Percentiles rank a stretch among this genome's conserved stretches.
These are phyloP conservation scores for Notholithocarpus densiflorus DNA, from an alignment of 306 rosid species.

Conservation along the genomic window DNA sequence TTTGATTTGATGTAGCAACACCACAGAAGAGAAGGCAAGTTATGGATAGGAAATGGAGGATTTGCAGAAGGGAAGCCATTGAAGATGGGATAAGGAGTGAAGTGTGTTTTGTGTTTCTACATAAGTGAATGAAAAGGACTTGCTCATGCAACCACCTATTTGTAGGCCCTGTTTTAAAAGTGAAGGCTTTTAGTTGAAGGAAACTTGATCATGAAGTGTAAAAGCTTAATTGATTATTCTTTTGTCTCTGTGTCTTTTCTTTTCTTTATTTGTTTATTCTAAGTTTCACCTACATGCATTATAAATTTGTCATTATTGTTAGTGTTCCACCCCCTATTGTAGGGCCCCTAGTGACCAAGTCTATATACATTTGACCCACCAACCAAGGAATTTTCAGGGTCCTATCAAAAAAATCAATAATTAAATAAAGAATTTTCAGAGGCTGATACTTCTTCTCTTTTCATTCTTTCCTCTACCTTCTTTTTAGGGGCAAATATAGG, in stretches of 20 bases:
- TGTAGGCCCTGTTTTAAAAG: slow-evolving; percentile 35
- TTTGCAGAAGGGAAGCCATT: slow-evolving; percentile 50
- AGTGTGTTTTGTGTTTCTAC: neutral
- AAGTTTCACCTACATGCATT: no score
- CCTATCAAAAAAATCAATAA: no score
- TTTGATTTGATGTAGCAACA: slow-evolving; percentile 41
- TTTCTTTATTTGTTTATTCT: no score
- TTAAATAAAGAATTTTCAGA: no score
- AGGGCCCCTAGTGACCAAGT: no score
- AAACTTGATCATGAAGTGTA: slow-evolving; percentile 37
- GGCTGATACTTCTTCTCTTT: no score
- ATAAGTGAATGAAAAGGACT: slow-evolving; percentile 4
- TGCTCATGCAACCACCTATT: slow-evolving; percentile 20
- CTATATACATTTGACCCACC: no score
- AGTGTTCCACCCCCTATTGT: no score
- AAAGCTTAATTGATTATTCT: slow-evolving; percentile 30
- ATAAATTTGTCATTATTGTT: no score
- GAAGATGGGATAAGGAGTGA: slow-evolving; percentile 16
- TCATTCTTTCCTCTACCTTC: no score
- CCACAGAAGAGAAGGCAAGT: slow-evolving; percentile 27
- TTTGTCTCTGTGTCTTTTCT: neutral
- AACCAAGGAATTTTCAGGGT: no score
- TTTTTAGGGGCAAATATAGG: no score
- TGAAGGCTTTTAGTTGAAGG: slow-evolving; percentile 1
- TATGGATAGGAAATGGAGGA: slow-evolving; percentile 30